Base-by-base conservation (phyloP, 2,329 filamentous ascomycete species). In the Fusarium sp. region DNA sequence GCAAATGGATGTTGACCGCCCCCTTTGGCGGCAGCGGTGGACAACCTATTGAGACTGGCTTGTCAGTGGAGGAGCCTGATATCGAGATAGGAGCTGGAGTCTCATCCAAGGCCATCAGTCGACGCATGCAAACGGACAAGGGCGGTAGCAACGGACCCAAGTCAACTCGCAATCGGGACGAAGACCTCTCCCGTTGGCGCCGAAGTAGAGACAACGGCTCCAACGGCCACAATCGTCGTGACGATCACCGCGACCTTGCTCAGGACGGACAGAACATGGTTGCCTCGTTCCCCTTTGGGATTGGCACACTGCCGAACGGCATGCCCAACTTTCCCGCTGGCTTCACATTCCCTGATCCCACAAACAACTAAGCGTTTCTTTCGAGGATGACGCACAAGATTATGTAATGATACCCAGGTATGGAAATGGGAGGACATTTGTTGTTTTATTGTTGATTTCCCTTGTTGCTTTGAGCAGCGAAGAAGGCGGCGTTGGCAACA, bases 71-170 rank as follows among this genome's bases (percentile, higher is more conserved):
- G 81, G 96, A 99, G 83, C 96, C 96, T 7, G 96, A 99, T 80
- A 99, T 99, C 78, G 96, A 99, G 83, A 99, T 99, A 66, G 96
- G 96, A 60, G 95, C 96, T 24, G 96, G 96, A 63, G 97, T 99
- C 20, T 98, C 95, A 24, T 98, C 95, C 48, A 99, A 99, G 86
- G 94, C 90, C 44, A 92, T 92, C 70, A 91, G 89, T 76, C 87
- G 90, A 24, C 89, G 91, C 41, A 92, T 92, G 89, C 89, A 91
- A 82, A 92, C 90, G 13, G 90, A 92, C 79, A 90, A 90, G 78
- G 89, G 90, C 60, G 90, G 90, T 41, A 87, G 87, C 76, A 89
- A 91, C 77, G 90, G 90, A 7, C 90, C 90, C 58, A 91, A 91
- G 78, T 92, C 90, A 3, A 89, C 87, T n/a, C 84, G 87, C 24